Percentiles rank a stretch among this genome's conserved stretches.
These are phyloP conservation scores for Neofusicoccum sp. DNA, from an alignment of 2,329 filamentous ascomycete genomes.

Conservation along the genomic window DNA sequence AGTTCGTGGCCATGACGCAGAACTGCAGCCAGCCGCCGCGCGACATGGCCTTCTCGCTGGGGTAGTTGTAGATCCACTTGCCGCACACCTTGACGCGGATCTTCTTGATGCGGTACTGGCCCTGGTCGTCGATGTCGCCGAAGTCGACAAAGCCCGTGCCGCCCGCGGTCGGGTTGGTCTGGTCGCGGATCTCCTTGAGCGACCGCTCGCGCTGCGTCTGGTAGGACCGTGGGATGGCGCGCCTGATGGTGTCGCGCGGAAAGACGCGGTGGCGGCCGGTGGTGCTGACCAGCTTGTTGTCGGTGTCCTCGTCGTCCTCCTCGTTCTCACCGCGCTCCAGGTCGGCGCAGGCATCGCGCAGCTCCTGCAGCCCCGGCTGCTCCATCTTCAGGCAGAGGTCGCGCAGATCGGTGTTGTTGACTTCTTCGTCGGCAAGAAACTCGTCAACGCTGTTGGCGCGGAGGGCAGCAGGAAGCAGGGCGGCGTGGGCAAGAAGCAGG, in stretches of 20 bases:
- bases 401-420: slow-evolving; percentile 45
- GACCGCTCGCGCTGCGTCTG: slow-evolving; percentile 35
- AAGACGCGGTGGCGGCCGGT: neutral
- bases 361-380: slow-evolving; percentile 48
- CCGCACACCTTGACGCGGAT: slow-evolving; percentile 50
- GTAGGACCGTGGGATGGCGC: slow-evolving; percentile 23
- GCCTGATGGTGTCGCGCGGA: neutral
- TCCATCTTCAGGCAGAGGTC: slow-evolving; percentile 51
- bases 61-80: slow-evolving; percentile 52
- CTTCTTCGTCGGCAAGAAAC: slow-evolving; percentile 44
- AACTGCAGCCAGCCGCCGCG: slow-evolving; percentile 53
- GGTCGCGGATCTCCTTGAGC: slow-evolving; percentile 23
- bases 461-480: slow-evolving; percentile 47
- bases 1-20: slow-evolving; percentile 51
- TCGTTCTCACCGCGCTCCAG: slow-evolving; percentile 43
- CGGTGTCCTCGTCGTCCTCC: slow-evolving; percentile 33
- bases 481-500: slow-evolving; percentile 46
- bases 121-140: slow-evolving; percentile 36
- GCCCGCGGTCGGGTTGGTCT: slow-evolving; percentile 18
- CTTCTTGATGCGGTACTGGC: slow-evolving; percentile 34
- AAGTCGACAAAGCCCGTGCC: slow-evolving; percentile 33
- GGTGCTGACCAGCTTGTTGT: slow-evolving; percentile 6
- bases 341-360: slow-evolving; percentile 53
- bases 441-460: slow-evolving; percentile 45
- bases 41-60: slow-evolving; percentile 47